Evolutionary conservation across 2,329 filamentous ascomycete species (phyloP).

Genomic region (Alternaria metachromatica): DNA sequence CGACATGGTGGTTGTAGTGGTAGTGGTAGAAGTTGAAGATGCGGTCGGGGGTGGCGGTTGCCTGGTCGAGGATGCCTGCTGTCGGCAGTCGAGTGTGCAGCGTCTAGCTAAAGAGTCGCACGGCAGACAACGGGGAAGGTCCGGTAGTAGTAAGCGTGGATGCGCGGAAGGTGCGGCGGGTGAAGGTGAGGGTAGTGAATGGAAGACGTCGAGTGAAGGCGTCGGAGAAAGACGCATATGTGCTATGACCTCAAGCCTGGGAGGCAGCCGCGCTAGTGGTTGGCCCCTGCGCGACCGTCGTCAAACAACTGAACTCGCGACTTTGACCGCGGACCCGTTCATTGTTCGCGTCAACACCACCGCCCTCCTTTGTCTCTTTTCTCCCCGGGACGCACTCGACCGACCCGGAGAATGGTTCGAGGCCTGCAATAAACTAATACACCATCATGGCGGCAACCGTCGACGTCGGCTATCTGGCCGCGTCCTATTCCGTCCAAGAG

Average conservation of each 20-base stretch:
- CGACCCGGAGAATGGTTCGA: constrained; percentile 30
- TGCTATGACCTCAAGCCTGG: constrained; percentile 22
- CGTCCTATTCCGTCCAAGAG: constrained; percentile 73
- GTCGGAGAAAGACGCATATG: constrained; percentile 6
- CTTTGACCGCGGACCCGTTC: constrained; percentile 14
- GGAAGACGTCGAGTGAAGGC: neutral
- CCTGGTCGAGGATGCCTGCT: neutral
- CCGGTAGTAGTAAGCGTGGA: constrained; percentile 7
- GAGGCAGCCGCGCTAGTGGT: constrained; percentile 14
- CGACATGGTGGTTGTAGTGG: constrained; percentile 37
- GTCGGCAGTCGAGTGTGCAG: constrained; percentile 24
- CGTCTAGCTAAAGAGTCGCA: constrained; percentile 45
- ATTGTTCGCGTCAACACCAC: constrained; percentile 25
- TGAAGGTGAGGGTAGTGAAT: neutral
- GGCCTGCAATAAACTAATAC: constrained; percentile 12
- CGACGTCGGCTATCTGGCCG: constrained; percentile 75
- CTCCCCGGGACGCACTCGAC: constrained; percentile 4
- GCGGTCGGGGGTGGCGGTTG: neutral
- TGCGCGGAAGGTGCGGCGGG: neutral
- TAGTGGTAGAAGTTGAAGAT: neutral
- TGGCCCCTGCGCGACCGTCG: constrained; percentile 18
- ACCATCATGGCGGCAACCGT: constrained; percentile 66
- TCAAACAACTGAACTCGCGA: constrained; percentile 34
- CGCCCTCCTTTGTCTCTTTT: constrained; percentile 34
- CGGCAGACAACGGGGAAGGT: constrained; percentile 8